Evolutionary conservation across 805 yeast species (phyloP).

Genomic region (Kodamaea neixiangensis): DNA sequence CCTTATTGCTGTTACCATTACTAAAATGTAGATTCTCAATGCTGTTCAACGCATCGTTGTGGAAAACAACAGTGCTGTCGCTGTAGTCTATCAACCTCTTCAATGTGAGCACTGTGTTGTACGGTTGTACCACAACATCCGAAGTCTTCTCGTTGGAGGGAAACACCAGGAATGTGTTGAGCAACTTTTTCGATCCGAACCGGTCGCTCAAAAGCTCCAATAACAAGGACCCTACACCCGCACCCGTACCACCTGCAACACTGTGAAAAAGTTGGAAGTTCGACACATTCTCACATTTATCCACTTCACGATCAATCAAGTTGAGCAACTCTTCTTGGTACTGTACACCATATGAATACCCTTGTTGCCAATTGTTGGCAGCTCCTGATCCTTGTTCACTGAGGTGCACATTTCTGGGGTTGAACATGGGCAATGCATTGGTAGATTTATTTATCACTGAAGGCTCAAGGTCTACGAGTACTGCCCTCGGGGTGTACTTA

Average conservation of each 20-base stretch:
- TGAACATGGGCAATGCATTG: conserved; percentile 62
- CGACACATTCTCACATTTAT: conserved; percentile 83
- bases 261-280: conserved; percentile 92
- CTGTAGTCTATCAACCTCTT: conserved; percentile 80
- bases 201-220: conserved; percentile 79
- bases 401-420: conserved; percentile 78
- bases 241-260: conserved; percentile 98
- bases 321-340: conserved; percentile 75
- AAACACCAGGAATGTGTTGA: conserved; percentile 85
- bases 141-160: conserved; percentile 76
- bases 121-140: conserved; percentile 98
- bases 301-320: conserved; percentile 86
- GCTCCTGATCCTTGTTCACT: conserved; percentile 90
- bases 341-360: conserved; percentile 71
- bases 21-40: conserved; percentile 53
- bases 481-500: conserved; percentile 84
- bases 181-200: conserved; percentile 73
- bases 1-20: conserved; percentile 8
- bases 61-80: conserved; percentile 87
- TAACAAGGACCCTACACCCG: conserved; percentile 86
- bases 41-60: conserved; percentile 78
- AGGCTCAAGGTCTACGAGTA: conserved; percentile 88
- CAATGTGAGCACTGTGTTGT: conserved; percentile 82
- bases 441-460: conserved; percentile 71
- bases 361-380: conserved; percentile 94